Base-by-base conservation (phyloP, 129 eudicot genomes). In the Chrysanthemum makinoi region DNA sequence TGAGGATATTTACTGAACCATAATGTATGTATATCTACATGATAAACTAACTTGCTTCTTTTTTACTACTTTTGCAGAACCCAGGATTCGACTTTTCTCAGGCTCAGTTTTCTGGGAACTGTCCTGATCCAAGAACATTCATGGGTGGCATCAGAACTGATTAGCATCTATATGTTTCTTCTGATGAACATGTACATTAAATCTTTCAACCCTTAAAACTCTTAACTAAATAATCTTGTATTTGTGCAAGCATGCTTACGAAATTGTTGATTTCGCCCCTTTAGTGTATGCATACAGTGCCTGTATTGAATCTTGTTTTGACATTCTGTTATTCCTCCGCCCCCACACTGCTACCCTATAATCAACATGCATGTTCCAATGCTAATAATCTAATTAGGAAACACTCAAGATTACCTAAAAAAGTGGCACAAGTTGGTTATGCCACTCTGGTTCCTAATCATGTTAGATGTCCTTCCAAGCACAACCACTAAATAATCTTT, bases 71-170 rank as follows among this genome's bases (percentile, higher is more conserved):
- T 80, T 51, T 15, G 84, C 98, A 91, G 98, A 91, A 91, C 82
- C 98, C 98, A 46, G 96, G 98, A 61, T 91, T 91, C 52, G 96
- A 91, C 78, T 91, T 91, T 72, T 91, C 94, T 66, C 98, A 91
- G 62, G 98, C 98, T 9, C 96, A 91, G 74, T 91, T 91, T 78
- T 75, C 82, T 4, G 98, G 98, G 18, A 85, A 77, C 80, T 88
- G 96, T 79, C 98, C 98, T 58, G 98, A 91, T 77, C 98, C 98
- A 35, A 86, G 87, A 83, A 91, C 98, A 39, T 91, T 91, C 82
- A 88, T 92, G 98, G 96, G 98, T 6, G 98, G 98, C 61, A 85
- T 92, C 61, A 81, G 79, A 76, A 71, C 89, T 44, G 89, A 85
- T 55, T 85, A 75, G 79, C 35, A 22, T 33, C 55, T 74, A 15